Evolutionary conservation across 345 rosid genomes (phyloP).

Genomic region (Fremontodendron californicum): DNA sequence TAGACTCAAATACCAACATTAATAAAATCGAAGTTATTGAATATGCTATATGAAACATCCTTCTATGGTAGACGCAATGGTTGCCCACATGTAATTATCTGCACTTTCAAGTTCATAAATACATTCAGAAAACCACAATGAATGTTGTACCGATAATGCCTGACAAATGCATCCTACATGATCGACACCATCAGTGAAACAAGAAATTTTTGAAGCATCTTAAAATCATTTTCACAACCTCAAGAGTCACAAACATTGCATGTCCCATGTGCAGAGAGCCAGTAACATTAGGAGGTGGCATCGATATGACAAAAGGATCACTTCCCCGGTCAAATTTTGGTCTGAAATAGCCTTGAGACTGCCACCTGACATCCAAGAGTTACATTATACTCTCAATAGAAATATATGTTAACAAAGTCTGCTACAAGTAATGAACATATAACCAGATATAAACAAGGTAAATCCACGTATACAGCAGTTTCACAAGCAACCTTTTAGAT

Average conservation of each 20-base stretch:
- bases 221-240: constrained; percentile 43
- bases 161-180: constrained; percentile 2
- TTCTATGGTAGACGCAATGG: background rate
- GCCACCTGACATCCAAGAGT: constrained; percentile 66
- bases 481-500: background rate
- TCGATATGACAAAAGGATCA: constrained; percentile 84
- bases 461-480: background rate
- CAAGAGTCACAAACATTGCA: constrained; percentile 97
- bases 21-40: background rate
- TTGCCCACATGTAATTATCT: background rate
- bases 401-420: background rate
- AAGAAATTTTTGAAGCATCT: background rate
- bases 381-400: background rate
- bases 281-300: constrained; percentile 99
- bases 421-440: constrained; percentile 3
- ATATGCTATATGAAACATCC: background rate
- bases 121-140: background rate
- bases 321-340: constrained; percentile 61
- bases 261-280: constrained; percentile 99
- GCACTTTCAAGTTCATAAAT: background rate
- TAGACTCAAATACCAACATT: background rate
- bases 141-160: background rate
- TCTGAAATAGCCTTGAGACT: constrained; percentile 88
- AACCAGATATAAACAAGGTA: background rate
- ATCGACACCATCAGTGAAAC: background rate